Conservation (phyloP, 345 rosid genomes). For the Lumnitzera littorea region DNA sequence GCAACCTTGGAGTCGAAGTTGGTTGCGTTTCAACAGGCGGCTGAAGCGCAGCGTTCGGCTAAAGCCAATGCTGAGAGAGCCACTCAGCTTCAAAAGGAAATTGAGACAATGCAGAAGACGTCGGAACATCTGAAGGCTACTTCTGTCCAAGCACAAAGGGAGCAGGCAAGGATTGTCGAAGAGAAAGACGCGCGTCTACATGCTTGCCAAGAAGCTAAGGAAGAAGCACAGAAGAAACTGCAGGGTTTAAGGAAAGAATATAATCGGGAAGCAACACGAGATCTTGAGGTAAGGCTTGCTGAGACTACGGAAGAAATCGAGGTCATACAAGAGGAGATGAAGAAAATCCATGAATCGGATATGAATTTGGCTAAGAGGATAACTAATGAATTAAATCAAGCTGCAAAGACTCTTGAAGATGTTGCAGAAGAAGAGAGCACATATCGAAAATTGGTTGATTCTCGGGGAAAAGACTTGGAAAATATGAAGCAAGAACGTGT, state of each 20-base stretch:
- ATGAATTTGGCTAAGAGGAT: slow-evolving; percentile 41
- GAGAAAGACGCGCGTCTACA: slow-evolving; percentile 37
- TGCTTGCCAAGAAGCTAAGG: slow-evolving; percentile 34
- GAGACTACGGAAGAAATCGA: slow-evolving; percentile 66
- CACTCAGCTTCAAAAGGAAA: slow-evolving; percentile 48
- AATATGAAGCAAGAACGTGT: slow-evolving; percentile 33
- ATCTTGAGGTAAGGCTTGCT: slow-evolving; percentile 40
- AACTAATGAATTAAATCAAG: slow-evolving; percentile 60
- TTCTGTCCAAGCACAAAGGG: slow-evolving; percentile 36
- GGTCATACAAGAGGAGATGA: slow-evolving; percentile 51
- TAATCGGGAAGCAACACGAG: slow-evolving; percentile 37
- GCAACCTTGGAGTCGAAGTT: slow-evolving; percentile 53
- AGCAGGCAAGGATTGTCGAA: slow-evolving; percentile 26
- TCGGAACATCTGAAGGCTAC: slow-evolving; percentile 44
- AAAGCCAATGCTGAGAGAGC: slow-evolving; percentile 32
- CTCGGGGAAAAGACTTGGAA: slow-evolving; percentile 48
- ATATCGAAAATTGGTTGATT: slow-evolving; percentile 35
- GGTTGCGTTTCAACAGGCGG: slow-evolving; percentile 54
- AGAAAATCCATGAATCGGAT: slow-evolving; percentile 47
- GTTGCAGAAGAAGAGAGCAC: slow-evolving; percentile 58
- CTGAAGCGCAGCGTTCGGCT: slow-evolving; percentile 48
- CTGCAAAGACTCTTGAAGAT: slow-evolving; percentile 52
- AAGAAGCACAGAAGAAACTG: slow-evolving; percentile 42
- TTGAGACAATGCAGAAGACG: slow-evolving; percentile 53
- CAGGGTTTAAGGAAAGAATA: slow-evolving; percentile 28